Conservation (phyloP, 1,284 basidiomycete species). For the Grifola frondosa region DNA sequence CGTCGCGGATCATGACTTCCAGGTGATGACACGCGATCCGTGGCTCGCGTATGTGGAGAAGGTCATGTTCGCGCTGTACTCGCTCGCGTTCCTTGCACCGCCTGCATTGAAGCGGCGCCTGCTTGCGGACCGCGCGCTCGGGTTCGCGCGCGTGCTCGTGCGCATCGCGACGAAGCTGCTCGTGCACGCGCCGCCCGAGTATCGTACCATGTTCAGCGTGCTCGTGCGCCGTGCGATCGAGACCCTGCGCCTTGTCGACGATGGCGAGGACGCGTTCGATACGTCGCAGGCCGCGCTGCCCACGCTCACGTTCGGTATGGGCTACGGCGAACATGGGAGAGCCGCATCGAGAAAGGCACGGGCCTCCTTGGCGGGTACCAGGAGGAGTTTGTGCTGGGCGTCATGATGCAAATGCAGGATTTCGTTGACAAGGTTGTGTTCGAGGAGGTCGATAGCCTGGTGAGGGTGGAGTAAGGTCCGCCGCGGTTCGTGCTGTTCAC, state of each 20-base stretch:
- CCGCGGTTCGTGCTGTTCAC: conserved; percentile 3
- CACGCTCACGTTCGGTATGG: conserved; percentile 71
- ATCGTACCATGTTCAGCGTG: conserved; percentile 56
- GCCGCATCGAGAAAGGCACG: conserved; percentile 61
- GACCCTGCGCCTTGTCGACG: conserved; percentile 83
- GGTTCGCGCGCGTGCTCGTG: conserved; percentile 63
- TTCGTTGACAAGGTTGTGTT: conserved; percentile 67
- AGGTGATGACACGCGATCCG: conserved; percentile 56
- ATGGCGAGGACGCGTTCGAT: conserved; percentile 73
- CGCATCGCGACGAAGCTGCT: conserved; percentile 65
- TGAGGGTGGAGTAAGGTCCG: conserved; percentile 57
- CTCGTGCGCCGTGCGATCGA: conserved; percentile 80
- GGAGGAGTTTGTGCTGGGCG: conserved; percentile 62
- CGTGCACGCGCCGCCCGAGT: conserved; percentile 44
- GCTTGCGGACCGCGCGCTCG: conserved; percentile 57
- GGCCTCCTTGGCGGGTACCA: conserved; percentile 76
- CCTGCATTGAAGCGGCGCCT: conserved; percentile 70
- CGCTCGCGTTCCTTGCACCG: conserved; percentile 82
- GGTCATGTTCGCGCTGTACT: conserved; percentile 79
- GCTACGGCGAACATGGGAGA: conserved; percentile 72
- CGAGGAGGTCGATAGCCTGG: conserved; percentile 72
- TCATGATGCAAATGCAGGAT: conserved; percentile 67
- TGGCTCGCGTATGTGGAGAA: conserved; percentile 84
- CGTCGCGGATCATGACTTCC: conserved; percentile 74
- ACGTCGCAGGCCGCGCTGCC: conserved; percentile 53